Evolutionary conservation across 306 rosid species (phyloP).

Genomic region (Fragaria nilgerrensis): DNA sequence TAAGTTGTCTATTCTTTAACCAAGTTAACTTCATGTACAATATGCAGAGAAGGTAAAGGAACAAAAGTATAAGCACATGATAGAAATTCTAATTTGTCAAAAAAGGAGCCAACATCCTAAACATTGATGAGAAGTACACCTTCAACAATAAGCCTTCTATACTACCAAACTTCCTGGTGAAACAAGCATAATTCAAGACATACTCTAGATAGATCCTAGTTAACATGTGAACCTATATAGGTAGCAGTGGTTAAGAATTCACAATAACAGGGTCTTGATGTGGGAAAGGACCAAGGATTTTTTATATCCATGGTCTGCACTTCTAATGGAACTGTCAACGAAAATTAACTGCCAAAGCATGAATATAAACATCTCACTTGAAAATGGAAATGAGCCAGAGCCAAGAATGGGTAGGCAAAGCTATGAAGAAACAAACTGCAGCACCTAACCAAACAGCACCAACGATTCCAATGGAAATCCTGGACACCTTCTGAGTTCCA

Average conservation of each 20-base stretch:
- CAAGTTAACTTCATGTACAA: neutral
- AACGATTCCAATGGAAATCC: conserved; percentile 47
- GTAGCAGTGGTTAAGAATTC: neutral
- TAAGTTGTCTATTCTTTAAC: neutral
- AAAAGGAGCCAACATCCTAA: neutral
- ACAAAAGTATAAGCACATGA: neutral
- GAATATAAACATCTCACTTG: conserved; percentile 47
- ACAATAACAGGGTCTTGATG: neutral
- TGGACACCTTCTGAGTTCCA: conserved; percentile 74
- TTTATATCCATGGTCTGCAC: neutral
- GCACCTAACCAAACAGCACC: conserved; percentile 64
- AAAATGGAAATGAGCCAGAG: conserved; percentile 82
- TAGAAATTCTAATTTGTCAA: neutral
- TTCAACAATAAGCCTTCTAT: neutral
- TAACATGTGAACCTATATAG: neutral
- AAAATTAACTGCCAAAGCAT: neutral
- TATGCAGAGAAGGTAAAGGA: neutral
- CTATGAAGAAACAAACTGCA: conserved; percentile 65
- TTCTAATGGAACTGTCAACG: neutral
- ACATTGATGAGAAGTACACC: neutral
- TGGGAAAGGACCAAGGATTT: neutral
- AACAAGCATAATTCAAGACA: neutral
- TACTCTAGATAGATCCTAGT: neutral
- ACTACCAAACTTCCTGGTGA: neutral
- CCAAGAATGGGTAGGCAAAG: conserved; percentile 72